phyloP scores from a whole-genome alignment of 2,329 filamentous ascomycete species.

The Neurospora sp. region DNA sequence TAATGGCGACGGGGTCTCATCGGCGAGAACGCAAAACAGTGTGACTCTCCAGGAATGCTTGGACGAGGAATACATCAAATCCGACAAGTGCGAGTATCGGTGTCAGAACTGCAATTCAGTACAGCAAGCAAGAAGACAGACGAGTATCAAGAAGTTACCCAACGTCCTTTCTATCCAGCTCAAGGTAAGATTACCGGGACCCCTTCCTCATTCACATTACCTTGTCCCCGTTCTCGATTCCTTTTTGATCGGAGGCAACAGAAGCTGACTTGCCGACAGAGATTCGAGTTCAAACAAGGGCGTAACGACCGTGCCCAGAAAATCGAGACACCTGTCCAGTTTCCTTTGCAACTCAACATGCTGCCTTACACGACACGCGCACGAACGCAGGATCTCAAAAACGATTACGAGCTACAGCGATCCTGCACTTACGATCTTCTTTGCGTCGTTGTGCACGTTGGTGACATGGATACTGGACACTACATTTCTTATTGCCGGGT shows the following conservation, averaged over 20 bases:
- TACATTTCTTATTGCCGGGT: constrained; percentile 85
- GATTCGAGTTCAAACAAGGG: constrained; percentile 64
- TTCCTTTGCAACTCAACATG: constrained; percentile 82
- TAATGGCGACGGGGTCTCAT: background rate
- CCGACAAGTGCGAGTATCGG: constrained; percentile 81
- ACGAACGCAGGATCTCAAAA: constrained; percentile 36
- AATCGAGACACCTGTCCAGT: constrained; percentile 76
- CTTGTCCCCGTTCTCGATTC: background rate
- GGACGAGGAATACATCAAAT: constrained; percentile 74
- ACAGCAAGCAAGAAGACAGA: constrained; percentile 73
- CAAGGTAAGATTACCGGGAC: constrained; percentile 48
- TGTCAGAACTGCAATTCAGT: constrained; percentile 70
- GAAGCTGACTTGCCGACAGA: constrained; percentile 24
- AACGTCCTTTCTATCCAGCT: constrained; percentile 87
- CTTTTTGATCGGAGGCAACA: background rate
- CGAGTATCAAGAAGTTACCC: constrained; percentile 74
- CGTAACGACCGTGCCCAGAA: constrained; percentile 68
- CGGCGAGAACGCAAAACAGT: background rate
- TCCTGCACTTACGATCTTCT: constrained; percentile 77
- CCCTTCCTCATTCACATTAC: background rate
- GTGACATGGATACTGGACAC: constrained; percentile 85
- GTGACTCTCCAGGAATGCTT: constrained; percentile 64
- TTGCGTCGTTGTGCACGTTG: constrained; percentile 86
- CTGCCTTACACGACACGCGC: constrained; percentile 73
- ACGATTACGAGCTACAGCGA: constrained; percentile 45